These are phyloP conservation scores for rapeseed (Brassica napus) DNA, from an alignment of 345 rosid species.

Conservation along the genomic window DNA sequence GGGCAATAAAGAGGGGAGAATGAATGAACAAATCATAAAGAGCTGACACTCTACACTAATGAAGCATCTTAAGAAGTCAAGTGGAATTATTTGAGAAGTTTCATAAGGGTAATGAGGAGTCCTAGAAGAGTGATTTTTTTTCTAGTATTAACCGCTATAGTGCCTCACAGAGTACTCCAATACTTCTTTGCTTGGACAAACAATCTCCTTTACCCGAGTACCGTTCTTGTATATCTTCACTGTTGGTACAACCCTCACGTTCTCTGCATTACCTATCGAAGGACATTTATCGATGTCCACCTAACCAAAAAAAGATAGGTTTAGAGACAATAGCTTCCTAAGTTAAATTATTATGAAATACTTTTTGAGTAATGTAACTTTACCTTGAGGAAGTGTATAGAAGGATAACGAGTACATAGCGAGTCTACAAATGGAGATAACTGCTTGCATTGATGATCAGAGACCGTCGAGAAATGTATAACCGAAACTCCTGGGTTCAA, in stretches of 20 bases:
- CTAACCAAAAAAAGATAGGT: constrained; percentile 1
- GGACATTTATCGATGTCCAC: constrained; percentile 45
- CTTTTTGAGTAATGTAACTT: constrained; percentile 3
- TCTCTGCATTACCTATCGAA: constrained; percentile 36
- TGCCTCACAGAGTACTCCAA: constrained; percentile 59
- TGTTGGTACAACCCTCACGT: constrained; percentile 40
- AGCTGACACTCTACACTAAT: constrained; percentile 36
- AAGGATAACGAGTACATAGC: constrained; percentile 81
- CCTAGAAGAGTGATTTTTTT: background rate
- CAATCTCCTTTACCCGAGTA: constrained; percentile 37
- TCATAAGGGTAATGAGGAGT: background rate
- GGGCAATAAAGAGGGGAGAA: constrained; percentile 33
- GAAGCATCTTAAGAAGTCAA: constrained; percentile 8
- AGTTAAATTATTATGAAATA: background rate
- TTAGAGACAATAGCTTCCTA: background rate
- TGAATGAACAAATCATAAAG: constrained; percentile 42
- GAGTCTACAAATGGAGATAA: constrained; percentile 73
- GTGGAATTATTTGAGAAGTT: constrained; percentile 14
- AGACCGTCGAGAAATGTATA: constrained; percentile 49
- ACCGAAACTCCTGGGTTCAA: constrained; percentile 51
- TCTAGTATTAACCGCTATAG: constrained; percentile 65
- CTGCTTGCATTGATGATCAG: constrained; percentile 77
- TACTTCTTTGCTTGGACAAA: constrained; percentile 42
- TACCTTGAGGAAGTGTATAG: constrained; percentile 90
- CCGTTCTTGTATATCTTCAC: constrained; percentile 42